Conservation (phyloP, 306 rosid species). For the Nissolia schottii region DNA sequence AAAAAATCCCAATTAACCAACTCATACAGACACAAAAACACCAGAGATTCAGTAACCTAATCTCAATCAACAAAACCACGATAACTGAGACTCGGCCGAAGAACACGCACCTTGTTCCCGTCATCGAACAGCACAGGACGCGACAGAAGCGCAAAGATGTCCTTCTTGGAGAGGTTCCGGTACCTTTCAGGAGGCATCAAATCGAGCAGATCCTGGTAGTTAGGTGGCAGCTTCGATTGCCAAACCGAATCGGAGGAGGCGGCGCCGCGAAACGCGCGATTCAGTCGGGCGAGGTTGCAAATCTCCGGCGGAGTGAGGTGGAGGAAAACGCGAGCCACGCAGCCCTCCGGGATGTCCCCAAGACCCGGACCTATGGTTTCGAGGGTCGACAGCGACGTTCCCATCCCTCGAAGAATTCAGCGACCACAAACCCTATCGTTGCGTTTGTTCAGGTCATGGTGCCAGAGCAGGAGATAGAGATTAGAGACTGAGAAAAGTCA, state of each 20-base stretch:
- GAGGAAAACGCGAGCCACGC: conserved; percentile 84
- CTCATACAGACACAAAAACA: background rate
- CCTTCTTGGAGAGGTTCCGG: conserved; percentile 60
- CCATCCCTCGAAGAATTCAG: conserved; percentile 37
- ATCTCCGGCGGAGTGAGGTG: conserved; percentile 87
- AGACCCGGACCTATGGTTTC: conserved; percentile 66
- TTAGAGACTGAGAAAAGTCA: background rate
- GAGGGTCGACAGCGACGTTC: conserved; percentile 70
- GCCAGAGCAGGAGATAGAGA: background rate
- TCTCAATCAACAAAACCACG: background rate
- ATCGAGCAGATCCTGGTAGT: conserved; percentile 67
- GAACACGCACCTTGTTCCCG: conserved; percentile 59
- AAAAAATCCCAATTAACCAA: background rate
- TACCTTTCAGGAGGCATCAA: conserved; percentile 54
- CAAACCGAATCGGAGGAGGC: conserved; percentile 86
- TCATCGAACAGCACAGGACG: conserved; percentile 62
- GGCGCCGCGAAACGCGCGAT: conserved; percentile 80
- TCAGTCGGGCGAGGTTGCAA: conserved; percentile 82
- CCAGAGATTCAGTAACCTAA: no score
- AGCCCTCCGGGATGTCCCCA: conserved; percentile 89
- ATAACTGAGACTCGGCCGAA: background rate
- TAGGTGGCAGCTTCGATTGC: conserved; percentile 73
- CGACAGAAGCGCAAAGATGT: conserved; percentile 66
- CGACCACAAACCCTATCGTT: background rate
- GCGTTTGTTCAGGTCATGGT: conserved; percentile 16